These are phyloP conservation scores for Daldinia bambusicola DNA, from an alignment of 495 filamentous ascomycete genomes.

Conservation along the genomic window DNA sequence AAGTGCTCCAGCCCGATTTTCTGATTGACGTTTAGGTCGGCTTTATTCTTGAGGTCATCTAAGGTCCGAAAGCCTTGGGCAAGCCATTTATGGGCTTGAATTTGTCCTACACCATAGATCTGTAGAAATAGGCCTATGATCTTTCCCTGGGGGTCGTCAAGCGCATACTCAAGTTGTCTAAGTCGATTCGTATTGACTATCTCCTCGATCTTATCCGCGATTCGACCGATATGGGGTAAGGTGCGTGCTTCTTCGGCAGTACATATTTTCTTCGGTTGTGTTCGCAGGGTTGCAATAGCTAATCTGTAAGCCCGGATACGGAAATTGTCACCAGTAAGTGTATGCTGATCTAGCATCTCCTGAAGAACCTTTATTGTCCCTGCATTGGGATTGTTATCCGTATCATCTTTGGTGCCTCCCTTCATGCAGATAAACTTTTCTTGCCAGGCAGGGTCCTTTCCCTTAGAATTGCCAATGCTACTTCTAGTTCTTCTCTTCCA, in stretches of 20 bases:
- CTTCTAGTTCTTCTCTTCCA: constrained; percentile 34
- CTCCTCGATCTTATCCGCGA: constrained; percentile 92
- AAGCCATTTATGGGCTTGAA: constrained; percentile 80
- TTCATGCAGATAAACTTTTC: constrained; percentile 58
- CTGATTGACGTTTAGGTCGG: constrained; percentile 76
- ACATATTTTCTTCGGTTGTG: constrained; percentile 71
- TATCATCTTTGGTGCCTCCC: constrained; percentile 52
- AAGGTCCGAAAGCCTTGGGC: constrained; percentile 79
- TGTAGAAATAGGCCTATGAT: constrained; percentile 74
- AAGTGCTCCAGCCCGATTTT: constrained; percentile 82
- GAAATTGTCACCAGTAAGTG: constrained; percentile 80
- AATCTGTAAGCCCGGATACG: constrained; percentile 81
- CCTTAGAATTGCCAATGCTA: not conserved
- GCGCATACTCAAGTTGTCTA: constrained; percentile 74
- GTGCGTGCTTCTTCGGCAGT: constrained; percentile 73
- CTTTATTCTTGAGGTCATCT: constrained; percentile 73
- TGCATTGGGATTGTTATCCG: constrained; percentile 67
- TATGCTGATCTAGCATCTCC: constrained; percentile 86
- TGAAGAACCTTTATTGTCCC: constrained; percentile 82
- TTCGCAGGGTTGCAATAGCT: constrained; percentile 76
- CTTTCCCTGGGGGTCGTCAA: constrained; percentile 69
- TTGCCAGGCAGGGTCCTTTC: constrained; percentile 31
- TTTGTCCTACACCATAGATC: constrained; percentile 82
- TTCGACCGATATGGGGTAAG: constrained; percentile 77
- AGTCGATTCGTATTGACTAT: constrained; percentile 81